Evolutionary conservation across 108 stramenopile genomes (phyloP), one percentile per base, ranked within the genome.

Genomic region (Nitzschia palea): DNA sequence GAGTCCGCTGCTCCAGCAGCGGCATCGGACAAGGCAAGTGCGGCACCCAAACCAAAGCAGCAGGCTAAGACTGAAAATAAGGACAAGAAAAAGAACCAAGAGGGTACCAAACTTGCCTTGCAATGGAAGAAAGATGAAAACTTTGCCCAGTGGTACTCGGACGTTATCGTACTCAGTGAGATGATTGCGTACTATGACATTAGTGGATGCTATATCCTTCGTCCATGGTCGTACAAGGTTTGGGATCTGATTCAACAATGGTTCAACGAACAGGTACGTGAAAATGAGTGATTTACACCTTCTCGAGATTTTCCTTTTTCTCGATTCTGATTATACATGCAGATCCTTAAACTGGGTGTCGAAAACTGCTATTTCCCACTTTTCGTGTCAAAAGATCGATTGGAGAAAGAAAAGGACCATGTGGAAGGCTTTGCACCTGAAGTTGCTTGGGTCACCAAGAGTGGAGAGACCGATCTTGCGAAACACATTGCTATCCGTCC

Each of bases 161-260:
- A 98, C 78, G 97, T 98, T 25, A 99, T 99, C 72, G 95, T 95
- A 2, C 78, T 96, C 44, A 86, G 89, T 15, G 99, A 99, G 80
- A 98, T 99, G 98, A 99, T 99, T 56, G 96, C 97, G 52, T 99
- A 98, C 81, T 97, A 96, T 69, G 97, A 98, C 65, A 97, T 99
- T 62, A 87, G 86, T 50, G 99, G 99, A n/a, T 99, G 99, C 69
- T 99, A 98, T 80, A 97, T 99, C 59, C 76, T 99, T 20, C 96
- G 99, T 61, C 99, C 99, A 26, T 98, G 97, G 97, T 87, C 89
- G 18, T 99, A 93, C 78, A 91, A 93, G 75, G 97, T 99, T 63
- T 99, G 99, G 99, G 99, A 99, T 76, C 48, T 88, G 27, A 97
- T 99, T 59, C 99, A 99, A 85, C 70, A 82, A 32, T 97, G 93